Base-by-base conservation (phyloP, 352 stramenopile genomes). In the Pythium volutum region DNA sequence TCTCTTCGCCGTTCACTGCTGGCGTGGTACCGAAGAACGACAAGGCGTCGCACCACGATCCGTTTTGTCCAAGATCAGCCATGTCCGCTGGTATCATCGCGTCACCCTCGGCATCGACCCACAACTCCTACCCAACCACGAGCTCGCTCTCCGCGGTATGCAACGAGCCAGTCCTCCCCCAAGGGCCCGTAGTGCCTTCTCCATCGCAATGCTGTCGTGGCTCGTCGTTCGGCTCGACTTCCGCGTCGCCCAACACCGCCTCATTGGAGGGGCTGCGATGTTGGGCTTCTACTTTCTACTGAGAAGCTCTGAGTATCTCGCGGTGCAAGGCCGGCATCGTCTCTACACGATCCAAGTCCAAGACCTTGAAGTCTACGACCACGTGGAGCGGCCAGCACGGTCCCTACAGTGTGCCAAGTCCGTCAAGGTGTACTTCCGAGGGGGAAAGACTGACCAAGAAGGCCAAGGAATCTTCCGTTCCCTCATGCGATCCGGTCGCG, bases 201-300 rank as follows among this genome's bases (percentile, higher is more conserved):
- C 0, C 12, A 1, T 15, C 47, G 8, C 29, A n/a, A 62, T 72
- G 48, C 59, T 72, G 26, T 16, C 46, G 15, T 48, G 41, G 39
- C 46, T 71, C 9, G 18, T 20, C 12, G 1, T 22, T 0, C 11
- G 22, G 3, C 20, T 50, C 43, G 48, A 67, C 42, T 45, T 48
- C 25, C 1, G 47, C 18, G 12, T 16, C 3, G 8, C 54, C 49
- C 45, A 69, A 29, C 59, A 69, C 3, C 66, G 66, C 60, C 41
- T 68, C 51, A 26, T 66, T 49, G 22, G 53, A 58, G 66, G 66
- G 60, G 66, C 66, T 73, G 39, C 66, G 60, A 15, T 66, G 42
- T 38, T 69, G 60, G 66, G 66, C 53, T 69, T 66, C 26, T 66
- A 64, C 56, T 69, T 56, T 60, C 55, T 68, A 4, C 22, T 65